A percentile compares a stretch with the other conserved stretches of the same genome.
Evolutionary conservation across 2,329 filamentous ascomycete species (phyloP).

Genomic region (Alternaria metachromatica): DNA sequence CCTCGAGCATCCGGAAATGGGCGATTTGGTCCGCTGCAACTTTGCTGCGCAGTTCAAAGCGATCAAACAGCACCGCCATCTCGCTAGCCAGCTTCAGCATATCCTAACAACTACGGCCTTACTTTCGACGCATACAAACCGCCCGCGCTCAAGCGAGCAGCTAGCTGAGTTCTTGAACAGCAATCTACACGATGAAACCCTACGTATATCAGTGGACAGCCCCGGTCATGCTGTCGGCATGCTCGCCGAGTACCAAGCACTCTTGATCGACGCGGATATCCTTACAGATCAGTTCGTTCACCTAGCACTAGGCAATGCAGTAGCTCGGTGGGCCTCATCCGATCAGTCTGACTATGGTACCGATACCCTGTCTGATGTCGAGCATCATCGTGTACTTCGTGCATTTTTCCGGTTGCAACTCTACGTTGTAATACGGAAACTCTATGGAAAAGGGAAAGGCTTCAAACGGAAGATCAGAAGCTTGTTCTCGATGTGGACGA

Average conservation of each 20-base stretch:
- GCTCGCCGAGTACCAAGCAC: background rate
- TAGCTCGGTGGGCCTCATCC: background rate
- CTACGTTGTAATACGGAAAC: background rate
- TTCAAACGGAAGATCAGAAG: background rate
- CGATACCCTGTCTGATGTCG: background rate
- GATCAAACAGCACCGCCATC: background rate
- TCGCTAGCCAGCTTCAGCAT: conserved; percentile 1
- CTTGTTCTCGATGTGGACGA: background rate
- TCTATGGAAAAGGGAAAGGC: background rate
- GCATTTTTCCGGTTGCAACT: background rate
- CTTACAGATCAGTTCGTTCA: background rate
- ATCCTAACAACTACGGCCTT: background rate
- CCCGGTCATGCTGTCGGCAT: background rate
- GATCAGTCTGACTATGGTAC: background rate
- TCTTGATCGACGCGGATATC: background rate
- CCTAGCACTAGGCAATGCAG: background rate
- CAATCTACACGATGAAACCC: background rate
- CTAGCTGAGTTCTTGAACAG: background rate
- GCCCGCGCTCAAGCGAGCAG: background rate
- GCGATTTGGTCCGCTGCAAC: conserved; percentile 6
- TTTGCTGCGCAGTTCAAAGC: background rate
- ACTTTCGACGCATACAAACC: background rate
- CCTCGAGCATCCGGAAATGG: background rate
- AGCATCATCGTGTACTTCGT: background rate
- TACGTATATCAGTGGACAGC: background rate